Evolutionary conservation across 768 basidiomycete species (phyloP).

Genomic region (Termitomyces sp.): DNA sequence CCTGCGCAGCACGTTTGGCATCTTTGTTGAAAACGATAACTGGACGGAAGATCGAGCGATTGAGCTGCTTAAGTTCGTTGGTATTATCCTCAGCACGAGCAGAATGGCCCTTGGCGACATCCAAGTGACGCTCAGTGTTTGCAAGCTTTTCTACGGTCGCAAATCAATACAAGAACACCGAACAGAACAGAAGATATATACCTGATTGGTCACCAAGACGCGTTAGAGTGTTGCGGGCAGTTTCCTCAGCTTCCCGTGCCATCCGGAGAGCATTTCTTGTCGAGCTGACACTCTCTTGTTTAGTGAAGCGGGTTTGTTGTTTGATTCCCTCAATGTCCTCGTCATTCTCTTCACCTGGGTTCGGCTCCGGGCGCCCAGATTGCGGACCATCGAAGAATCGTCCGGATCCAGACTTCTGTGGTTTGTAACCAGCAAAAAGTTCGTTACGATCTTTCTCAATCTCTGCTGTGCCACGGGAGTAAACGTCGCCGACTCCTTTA

Average conservation of each 20-base stretch:
- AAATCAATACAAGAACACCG: not conserved
- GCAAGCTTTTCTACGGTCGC: conserved; percentile 67
- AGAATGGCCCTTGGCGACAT: conserved; percentile 85
- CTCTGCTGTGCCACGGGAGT: conserved; percentile 56
- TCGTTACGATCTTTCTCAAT: conserved; percentile 65
- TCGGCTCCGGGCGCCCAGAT: conserved; percentile 33
- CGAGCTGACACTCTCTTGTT: conserved; percentile 88
- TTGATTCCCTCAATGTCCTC: conserved; percentile 95
- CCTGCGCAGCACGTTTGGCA: conserved; percentile 80
- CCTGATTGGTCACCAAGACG: conserved; percentile 93
- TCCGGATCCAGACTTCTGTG: conserved; percentile 51
- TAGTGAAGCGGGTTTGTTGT: conserved; percentile 79
- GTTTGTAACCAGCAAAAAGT: conserved; percentile 71
- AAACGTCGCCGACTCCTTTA: conserved; percentile 55
- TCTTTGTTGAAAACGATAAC: conserved; percentile 93
- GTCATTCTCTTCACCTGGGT: conserved; percentile 69
- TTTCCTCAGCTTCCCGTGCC: conserved; percentile 96
- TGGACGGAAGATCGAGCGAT: conserved; percentile 91
- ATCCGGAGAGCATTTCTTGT: conserved; percentile 90
- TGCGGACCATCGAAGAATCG: conserved; percentile 66
- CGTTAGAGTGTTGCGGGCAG: conserved; percentile 76
- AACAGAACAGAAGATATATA: conserved; percentile 27
- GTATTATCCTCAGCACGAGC: conserved; percentile 89
- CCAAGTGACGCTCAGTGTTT: conserved; percentile 92
- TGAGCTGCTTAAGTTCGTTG: conserved; percentile 89